Conservation (phyloP, 2,329 filamentous ascomycete species). For the Colletotrichum sp. region DNA sequence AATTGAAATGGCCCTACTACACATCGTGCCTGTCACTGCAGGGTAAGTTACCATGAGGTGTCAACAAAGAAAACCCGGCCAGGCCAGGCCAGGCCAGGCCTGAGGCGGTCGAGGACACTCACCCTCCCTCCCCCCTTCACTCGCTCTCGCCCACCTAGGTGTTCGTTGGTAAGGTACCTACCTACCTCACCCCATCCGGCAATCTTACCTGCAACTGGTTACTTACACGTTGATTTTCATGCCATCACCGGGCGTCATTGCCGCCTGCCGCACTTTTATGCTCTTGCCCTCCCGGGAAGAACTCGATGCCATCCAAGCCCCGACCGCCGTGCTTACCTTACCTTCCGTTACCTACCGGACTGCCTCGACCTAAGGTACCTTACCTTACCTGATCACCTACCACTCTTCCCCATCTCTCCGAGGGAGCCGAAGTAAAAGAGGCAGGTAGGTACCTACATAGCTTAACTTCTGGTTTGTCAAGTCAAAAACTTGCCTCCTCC, state of each 20-base stretch:
- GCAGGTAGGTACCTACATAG: neutral
- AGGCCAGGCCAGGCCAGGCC: neutral
- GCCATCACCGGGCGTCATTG: neutral
- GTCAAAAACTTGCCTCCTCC: conserved; percentile 32
- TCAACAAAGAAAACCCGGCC: neutral
- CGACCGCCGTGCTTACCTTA: neutral
- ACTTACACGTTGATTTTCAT: neutral
- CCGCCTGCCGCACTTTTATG: neutral
- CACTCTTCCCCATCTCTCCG: neutral
- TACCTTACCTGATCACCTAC: neutral
- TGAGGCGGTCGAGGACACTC: neutral
- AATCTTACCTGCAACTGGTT: neutral
- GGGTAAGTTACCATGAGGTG: neutral
- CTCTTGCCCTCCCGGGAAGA: neutral
- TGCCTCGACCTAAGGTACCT: neutral
- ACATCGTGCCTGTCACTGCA: neutral
- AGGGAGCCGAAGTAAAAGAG: neutral
- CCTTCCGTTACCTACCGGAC: neutral
- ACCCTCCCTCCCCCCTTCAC: neutral
- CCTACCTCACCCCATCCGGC: neutral
- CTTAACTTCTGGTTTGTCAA: neutral
- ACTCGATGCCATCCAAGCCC: neutral
- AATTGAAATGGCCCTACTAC: neutral
- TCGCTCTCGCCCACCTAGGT: neutral
- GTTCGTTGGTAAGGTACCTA: neutral